Evolutionary conservation across 169 alveolate genomes (phyloP).

Genomic region (Eimeria acervulina): DNA sequence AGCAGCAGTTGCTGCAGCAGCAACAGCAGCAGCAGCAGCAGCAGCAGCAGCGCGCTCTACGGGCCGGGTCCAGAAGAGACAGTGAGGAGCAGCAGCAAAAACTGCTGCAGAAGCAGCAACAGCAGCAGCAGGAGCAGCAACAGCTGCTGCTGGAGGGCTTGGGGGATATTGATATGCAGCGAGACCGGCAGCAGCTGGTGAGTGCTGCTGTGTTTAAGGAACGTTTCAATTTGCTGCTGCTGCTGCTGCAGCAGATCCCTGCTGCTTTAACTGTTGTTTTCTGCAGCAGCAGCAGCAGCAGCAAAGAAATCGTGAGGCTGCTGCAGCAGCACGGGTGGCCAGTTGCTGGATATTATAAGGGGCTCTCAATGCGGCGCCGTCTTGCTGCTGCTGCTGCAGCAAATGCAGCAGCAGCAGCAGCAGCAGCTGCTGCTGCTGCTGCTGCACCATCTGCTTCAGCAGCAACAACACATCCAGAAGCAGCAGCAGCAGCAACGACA

Average conservation of each 20-base stretch:
- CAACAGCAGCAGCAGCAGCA: conserved; percentile 44
- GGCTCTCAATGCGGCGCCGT: conserved; percentile 71
- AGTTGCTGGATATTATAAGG: conserved; percentile 45
- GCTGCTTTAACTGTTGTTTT: no score
- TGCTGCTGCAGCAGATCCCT: no score
- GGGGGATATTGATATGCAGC: neutral
- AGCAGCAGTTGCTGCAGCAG: conserved; percentile 8
- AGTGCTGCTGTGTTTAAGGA: conserved; percentile 17
- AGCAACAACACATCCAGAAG: no score
- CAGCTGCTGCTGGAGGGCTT: neutral
- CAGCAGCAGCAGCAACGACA: no score
- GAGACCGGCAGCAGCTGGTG: conserved; percentile 28
- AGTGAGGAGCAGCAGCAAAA: neutral
- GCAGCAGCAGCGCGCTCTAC: neutral
- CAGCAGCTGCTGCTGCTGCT: no score
- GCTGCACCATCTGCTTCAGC: no score
- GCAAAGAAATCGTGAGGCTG: neutral
- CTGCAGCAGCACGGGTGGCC: conserved; percentile 80
- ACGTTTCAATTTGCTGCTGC: neutral
- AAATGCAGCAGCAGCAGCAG: no score
- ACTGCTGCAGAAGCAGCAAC: no score
- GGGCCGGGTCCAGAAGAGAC: neutral
- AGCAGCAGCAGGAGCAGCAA: conserved; percentile 46
- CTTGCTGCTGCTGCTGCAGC: neutral
- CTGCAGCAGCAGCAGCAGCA: conserved; percentile 3